phyloP scores from a whole-genome alignment of 805 yeast species.

The Candida vartiovaarae region DNA sequence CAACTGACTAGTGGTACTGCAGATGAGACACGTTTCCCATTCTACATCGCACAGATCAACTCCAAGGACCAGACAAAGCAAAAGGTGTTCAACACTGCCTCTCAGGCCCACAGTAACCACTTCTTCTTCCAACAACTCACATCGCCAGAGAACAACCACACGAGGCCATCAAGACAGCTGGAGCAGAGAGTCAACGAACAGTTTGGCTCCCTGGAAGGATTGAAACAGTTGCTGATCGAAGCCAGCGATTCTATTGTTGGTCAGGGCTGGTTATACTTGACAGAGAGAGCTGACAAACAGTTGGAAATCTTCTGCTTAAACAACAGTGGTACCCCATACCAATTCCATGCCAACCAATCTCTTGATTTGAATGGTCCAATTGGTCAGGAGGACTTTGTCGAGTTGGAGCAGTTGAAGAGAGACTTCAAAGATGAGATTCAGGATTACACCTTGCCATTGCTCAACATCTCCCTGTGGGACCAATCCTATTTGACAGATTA shows the following conservation, averaged over 20 bases:
- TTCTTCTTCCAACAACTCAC: slow-evolving; percentile 65
- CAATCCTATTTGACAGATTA: slow-evolving; percentile 80
- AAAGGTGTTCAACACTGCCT: slow-evolving; percentile 76
- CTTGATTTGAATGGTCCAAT: slow-evolving; percentile 74
- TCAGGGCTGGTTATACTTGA: slow-evolving; percentile 74
- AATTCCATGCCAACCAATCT: slow-evolving; percentile 59
- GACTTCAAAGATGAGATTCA: slow-evolving; percentile 33
- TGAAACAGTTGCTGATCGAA: slow-evolving; percentile 10
- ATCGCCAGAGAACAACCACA: slow-evolving; percentile 15
- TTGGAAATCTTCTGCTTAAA: slow-evolving; percentile 48
- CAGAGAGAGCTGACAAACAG: slow-evolving; percentile 57
- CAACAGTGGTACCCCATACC: slow-evolving; percentile 76
- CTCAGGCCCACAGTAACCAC: slow-evolving; percentile 90
- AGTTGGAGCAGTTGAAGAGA: slow-evolving; percentile 35
- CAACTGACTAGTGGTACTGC: slow-evolving; percentile 70
- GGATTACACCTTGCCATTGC: slow-evolving; percentile 66
- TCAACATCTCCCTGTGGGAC: slow-evolving; percentile 84
- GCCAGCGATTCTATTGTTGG: slow-evolving; percentile 28
- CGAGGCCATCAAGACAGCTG: slow-evolving; percentile 31
- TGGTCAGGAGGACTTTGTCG: slow-evolving; percentile 44
- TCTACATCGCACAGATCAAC: slow-evolving; percentile 60
- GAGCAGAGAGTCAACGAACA: slow-evolving; percentile 28
- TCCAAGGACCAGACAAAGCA: slow-evolving; percentile 62
- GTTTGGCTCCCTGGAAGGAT: slow-evolving; percentile 28
- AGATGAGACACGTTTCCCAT: slow-evolving; percentile 68